Evolutionary conservation across 2,329 filamentous ascomycete genomes (phyloP), one percentile per base, ranked within the genome.

Genomic region (Magnaporthiopsis poae): DNA sequence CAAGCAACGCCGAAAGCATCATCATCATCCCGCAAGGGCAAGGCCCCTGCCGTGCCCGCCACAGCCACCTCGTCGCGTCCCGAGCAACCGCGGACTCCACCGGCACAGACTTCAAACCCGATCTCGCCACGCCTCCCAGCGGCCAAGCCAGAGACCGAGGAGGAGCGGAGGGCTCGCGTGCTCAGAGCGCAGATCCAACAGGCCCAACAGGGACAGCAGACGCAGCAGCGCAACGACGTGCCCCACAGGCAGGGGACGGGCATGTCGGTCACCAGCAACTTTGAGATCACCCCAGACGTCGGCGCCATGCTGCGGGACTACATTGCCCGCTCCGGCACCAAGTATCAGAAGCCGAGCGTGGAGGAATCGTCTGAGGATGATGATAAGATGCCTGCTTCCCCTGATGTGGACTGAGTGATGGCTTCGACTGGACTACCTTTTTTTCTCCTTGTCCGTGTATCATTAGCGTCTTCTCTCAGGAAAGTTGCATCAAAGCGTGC

Each of bases 351-450:
- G 25, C 64, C 64, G 15, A 65, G 33, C 12, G 64, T 65, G 33
- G 64, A 65, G 60, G 64, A 65, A 33, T 65, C 64, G 27, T 60
- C 61, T n/a, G 64, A 65, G 4, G 60, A 36, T 25, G 64, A 61
- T 8, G 27, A 39, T 12, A n/a, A 56, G 9, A 60, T 65, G 35
- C 64, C 64, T 25, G 59, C 64, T 60, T 65, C 64, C 7, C 64
- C 64, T 8, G 64, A 65, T 25, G 64, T 65, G 18, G 64, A 65
- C 60, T 65, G n/a, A 39, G 39, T 12, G 39, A 29, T 7, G 11
- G 3, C 13, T 18, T n/a, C 11, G n/a, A 29, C n/a, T 21, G 25
- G 13, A 25, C 2, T n/a, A 13, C 18, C 27, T 13, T 59, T 56
- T 56, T 8, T n/a, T n/a, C 39, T n/a, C 8, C 46, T 11, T 56